Evolutionary conservation across 2,329 filamentous ascomycete species (phyloP).

Genomic region (Talaromyces sp.): DNA sequence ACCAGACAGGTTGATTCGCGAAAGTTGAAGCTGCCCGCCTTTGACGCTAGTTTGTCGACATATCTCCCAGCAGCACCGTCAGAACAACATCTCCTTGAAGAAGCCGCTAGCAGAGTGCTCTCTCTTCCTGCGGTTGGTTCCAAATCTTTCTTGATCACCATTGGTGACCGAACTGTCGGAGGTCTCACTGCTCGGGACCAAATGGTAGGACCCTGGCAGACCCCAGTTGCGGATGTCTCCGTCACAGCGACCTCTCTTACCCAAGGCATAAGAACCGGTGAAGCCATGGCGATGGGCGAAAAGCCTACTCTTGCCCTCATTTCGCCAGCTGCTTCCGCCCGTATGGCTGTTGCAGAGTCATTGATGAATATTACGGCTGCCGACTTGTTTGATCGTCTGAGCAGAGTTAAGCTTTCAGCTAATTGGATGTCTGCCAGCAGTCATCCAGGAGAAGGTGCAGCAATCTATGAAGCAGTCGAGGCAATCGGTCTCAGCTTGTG

Average conservation of each 20-base stretch:
- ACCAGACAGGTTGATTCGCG: conserved; percentile 69
- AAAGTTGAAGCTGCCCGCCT: conserved; percentile 63
- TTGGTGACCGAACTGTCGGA: conserved; percentile 87
- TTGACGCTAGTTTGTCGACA: conserved; percentile 69
- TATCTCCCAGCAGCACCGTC: conserved; percentile 59
- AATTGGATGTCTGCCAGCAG: conserved; percentile 99
- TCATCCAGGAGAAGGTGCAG: conserved; percentile 87
- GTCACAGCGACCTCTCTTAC: conserved; percentile 82
- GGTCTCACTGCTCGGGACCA: conserved; percentile 86
- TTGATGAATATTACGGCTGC: conserved; percentile 89
- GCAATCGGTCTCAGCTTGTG: conserved; percentile 92
- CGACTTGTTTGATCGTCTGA: conserved; percentile 67
- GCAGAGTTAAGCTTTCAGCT: conserved; percentile 80
- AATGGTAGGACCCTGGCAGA: conserved; percentile 96
- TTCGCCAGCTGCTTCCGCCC: conserved; percentile 80
- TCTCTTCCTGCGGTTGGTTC: conserved; percentile 87
- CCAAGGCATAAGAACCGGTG: conserved; percentile 70
- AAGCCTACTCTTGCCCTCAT: conserved; percentile 86
- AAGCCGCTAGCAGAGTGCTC: conserved; percentile 78
- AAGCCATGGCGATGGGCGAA: conserved; percentile 98
- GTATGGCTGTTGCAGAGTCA: conserved; percentile 94
- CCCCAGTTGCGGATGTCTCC: conserved; percentile 87
- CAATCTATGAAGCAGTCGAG: conserved; percentile 87
- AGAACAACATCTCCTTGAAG: conserved; percentile 50
- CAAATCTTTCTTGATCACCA: conserved; percentile 95